Base-by-base conservation (phyloP, 805 yeast species). In the Peterozyma xylosa region DNA sequence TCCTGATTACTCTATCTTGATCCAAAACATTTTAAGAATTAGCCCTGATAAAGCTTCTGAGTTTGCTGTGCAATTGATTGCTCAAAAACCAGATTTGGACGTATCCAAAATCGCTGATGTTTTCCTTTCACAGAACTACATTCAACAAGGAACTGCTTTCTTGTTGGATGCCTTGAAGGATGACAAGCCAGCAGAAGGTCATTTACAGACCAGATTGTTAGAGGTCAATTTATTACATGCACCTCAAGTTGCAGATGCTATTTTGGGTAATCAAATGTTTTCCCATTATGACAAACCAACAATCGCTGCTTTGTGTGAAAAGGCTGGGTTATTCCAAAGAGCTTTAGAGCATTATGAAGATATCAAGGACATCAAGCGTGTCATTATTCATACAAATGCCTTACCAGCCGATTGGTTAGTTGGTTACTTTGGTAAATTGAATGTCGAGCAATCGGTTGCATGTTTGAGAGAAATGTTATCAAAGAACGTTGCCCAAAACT, bases 211-310 rank as follows among this genome's bases (percentile, higher is more conserved):
- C 9, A 80, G 95, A 58, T 78, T 93, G 42, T 76, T 93, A 53
- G 99, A 93, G 67, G 88, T 87, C 53, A 93, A 93, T 64, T 73
- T 93, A 61, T 64, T 87, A 60, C 95, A 90, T 62, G 99, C 99
- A 14, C 99, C 99, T 42, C 99, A 93, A 73, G 99, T 93, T 45
- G 99, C 99, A 37, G 99, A 93, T 66, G 99, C 99, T 16, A 93
- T 93, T 53, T 74, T 93, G 56, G 96, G 97, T 48, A 93, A 91
- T 65, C 81, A 82, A 48, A 91, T 93, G 87, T 93, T 95, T 70
- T 80, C 90, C 52, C 96, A 90, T 61, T 93, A 87, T 64, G 99
- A 93, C 64, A 85, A 87, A 55, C 89, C 95, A 55, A 83, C 95
- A 33, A 82, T 93, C 59, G 99, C 98, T 17, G 76, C 81, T 47